Evolutionary conservation across 176 grass and related monocot species (phyloP).

Genomic region (Oropetium thomaeum): DNA sequence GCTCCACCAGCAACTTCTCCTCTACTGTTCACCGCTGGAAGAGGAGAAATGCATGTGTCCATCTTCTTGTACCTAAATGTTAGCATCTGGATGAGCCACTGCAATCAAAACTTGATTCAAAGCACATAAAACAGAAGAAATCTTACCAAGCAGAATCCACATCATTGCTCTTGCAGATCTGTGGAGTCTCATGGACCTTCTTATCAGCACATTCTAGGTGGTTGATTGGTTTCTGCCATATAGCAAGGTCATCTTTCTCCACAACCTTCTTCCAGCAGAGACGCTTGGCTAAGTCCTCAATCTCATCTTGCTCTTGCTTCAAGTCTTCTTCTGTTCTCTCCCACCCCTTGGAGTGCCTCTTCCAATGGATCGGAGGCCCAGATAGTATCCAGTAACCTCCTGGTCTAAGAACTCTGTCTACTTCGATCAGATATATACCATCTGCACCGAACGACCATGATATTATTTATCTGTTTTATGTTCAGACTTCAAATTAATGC

Average conservation of each 20-base stretch:
- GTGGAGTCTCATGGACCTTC: slow-evolving; percentile 35
- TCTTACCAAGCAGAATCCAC: slow-evolving; percentile 74
- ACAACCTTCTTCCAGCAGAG: slow-evolving; percentile 94
- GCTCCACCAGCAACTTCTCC: slow-evolving; percentile 58
- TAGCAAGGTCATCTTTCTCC: slow-evolving; percentile 80
- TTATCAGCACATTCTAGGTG: slow-evolving; percentile 61
- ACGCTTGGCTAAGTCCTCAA: slow-evolving; percentile 59
- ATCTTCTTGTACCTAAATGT: slow-evolving; percentile 61
- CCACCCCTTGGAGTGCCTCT: slow-evolving; percentile 73
- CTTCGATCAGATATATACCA: slow-evolving; percentile 71
- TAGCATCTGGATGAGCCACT: slow-evolving; percentile 1
- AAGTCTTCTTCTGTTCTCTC: slow-evolving; percentile 83
- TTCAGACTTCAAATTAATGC: neutral
- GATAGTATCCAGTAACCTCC: slow-evolving; percentile 92
- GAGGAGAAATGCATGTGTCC: slow-evolving; percentile 78
- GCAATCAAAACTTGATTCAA: neutral
- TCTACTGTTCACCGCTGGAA: slow-evolving; percentile 52
- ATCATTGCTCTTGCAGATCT: slow-evolving; percentile 56
- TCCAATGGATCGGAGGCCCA: slow-evolving; percentile 81
- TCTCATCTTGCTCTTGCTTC: slow-evolving; percentile 85
- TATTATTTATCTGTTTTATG: neutral
- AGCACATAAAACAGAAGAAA: neutral
- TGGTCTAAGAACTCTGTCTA: slow-evolving; percentile 83
- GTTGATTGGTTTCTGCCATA: slow-evolving; percentile 88
- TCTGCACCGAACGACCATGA: slow-evolving; percentile 33